Evolutionary conservation across 345 rosid genomes (phyloP), one percentile per base, ranked within the genome.

Genomic region (Mallotus nudiflorus): DNA sequence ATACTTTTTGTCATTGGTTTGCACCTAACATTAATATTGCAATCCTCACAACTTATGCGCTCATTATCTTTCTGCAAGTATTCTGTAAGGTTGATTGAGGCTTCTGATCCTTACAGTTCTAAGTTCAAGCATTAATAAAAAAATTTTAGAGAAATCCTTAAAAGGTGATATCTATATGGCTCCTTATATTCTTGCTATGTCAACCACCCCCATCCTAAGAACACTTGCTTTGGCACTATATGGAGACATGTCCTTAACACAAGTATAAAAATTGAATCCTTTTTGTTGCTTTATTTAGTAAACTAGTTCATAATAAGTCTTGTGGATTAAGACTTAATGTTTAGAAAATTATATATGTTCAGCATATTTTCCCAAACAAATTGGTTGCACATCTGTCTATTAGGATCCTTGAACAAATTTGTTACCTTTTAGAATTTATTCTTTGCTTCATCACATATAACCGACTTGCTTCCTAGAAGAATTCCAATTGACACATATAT

Each of bases 201-300:
- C 97, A 65, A 97, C 97, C 74, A 95, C 99, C 71, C 96, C 96
- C 73, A 90, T 91, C 62, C 98, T 97, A 12, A 87, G 97, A 85
- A 86, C 98, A 49, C 97, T 95, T 71, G 98, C 99, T 67, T 61
- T 95, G 71, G 99, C 98, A 29, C 74, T 95, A 70, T 92, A 92
- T 78, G 98, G 98, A 37, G 98, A 95, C 78, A 80, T 90, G 75
- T 90, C 97, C 62, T 73, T 95, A 71, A 92, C 97, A 60, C 93
- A 95, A 79, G 99, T 90, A 82, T n/a, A 84, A 71, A 22, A 20
- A 28, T 42, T 64, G 55, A n/a, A 40, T 42, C 67, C 51, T 72
- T 58, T 11, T 48, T 48, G 46, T 72, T 76, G 68, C n/a, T 61
- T n/a, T 40, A 48, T 5, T 40, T 22, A 40, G 28, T 11, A 22